Conservation (phyloP, 768 basidiomycete species). For the Hypholoma fasciculare region DNA sequence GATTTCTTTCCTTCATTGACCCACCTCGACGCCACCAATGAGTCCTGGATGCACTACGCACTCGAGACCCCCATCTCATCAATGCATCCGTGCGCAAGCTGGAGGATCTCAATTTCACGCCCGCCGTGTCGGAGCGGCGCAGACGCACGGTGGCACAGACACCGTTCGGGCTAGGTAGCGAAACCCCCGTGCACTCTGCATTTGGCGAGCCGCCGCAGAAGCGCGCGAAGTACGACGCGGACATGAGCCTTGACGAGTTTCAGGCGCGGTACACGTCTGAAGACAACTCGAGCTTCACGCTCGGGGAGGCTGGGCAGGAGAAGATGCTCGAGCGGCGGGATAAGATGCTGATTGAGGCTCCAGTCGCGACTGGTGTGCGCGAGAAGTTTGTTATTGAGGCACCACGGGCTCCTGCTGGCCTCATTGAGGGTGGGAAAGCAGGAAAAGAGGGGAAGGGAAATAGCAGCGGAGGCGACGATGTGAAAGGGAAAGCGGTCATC, state of each 20-base stretch:
- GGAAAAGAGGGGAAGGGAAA: slow-evolving; percentile 24
- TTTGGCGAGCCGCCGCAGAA: slow-evolving; percentile 49
- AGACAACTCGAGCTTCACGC: slow-evolving; percentile 96
- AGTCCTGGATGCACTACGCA: slow-evolving; percentile 74
- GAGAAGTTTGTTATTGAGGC: slow-evolving; percentile 68
- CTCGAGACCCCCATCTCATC: slow-evolving; percentile 78
- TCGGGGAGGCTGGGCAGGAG: slow-evolving; percentile 54
- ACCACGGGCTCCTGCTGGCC: slow-evolving; percentile 47
- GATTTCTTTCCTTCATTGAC: slow-evolving; percentile 97
- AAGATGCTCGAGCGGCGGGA: slow-evolving; percentile 71
- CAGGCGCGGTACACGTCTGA: slow-evolving; percentile 94
- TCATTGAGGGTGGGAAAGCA: slow-evolving; percentile 43
- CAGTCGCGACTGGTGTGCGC: slow-evolving; percentile 59
- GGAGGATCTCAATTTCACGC: slow-evolving; percentile 60
- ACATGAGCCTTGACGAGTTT: slow-evolving; percentile 79
- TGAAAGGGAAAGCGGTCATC: slow-evolving; percentile 21
- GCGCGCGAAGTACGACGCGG: slow-evolving; percentile 57
- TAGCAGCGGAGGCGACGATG: slow-evolving; percentile 22
- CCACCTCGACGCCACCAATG: slow-evolving; percentile 86
- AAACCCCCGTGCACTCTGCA: slow-evolving; percentile 58
- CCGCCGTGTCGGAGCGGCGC: slow-evolving; percentile 31
- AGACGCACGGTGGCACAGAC: slow-evolving; percentile 33
- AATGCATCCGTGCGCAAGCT: slow-evolving; percentile 73
- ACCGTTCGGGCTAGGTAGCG: slow-evolving; percentile 57
- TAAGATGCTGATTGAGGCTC: slow-evolving; percentile 70